phyloP scores from a whole-genome alignment of 768 basidiomycete genomes.

The Lyophyllum shimeji region DNA sequence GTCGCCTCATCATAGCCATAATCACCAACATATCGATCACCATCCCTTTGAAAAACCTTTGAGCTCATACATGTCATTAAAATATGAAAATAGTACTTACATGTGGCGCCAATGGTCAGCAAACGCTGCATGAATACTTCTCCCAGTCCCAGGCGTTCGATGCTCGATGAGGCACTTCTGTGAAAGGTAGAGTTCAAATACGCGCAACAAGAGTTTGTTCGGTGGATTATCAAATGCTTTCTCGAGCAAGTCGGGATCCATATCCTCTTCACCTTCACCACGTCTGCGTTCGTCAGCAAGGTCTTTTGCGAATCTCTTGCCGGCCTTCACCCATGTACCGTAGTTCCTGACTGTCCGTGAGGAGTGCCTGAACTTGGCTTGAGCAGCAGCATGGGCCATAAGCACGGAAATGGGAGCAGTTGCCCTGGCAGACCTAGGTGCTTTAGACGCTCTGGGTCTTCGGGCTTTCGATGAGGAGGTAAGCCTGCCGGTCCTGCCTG shows the following conservation, averaged over 20 bases:
- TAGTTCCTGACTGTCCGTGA: not conserved
- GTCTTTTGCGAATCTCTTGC: not conserved
- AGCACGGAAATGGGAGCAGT: not conserved
- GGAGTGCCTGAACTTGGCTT: not conserved
- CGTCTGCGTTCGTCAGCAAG: not conserved
- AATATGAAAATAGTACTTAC: not conserved
- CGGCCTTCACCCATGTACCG: not conserved
- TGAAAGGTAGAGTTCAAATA: slow-evolving; percentile 25
- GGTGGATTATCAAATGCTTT: slow-evolving; percentile 27
- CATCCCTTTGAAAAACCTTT: not conserved
- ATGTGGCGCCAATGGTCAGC: slow-evolving; percentile 1
- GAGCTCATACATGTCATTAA: not conserved
- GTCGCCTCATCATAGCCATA: not conserved
- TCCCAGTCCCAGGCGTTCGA: slow-evolving; percentile 15
- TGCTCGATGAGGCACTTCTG: slow-evolving; percentile 30
- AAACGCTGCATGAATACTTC: slow-evolving; percentile 26
- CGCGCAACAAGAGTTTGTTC: slow-evolving; percentile 24
- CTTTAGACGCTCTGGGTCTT: not conserved
- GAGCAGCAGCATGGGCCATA: not conserved
- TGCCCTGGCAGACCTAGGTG: not conserved
- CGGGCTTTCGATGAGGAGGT: not conserved
- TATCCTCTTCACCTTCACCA: not conserved
- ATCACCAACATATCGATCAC: not conserved
- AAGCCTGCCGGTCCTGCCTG: too few species aligned
- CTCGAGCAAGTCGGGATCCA: slow-evolving; percentile 20